These are phyloP conservation scores for Striga asiatica DNA, from an alignment of 257 asterid genomes.

Conservation along the genomic window DNA sequence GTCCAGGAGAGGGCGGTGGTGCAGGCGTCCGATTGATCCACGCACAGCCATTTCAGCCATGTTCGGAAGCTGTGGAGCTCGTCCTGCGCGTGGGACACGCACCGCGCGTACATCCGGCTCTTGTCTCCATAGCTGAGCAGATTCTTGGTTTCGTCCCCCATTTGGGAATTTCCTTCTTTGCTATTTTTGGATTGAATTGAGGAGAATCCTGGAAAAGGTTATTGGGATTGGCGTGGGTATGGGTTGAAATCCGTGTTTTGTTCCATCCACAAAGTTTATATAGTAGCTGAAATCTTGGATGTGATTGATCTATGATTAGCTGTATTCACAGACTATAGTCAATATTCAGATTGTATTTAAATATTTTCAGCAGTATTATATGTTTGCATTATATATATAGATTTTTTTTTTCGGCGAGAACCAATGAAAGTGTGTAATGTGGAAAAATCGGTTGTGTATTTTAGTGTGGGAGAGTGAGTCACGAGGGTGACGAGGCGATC, in stretches of 20 bases:
- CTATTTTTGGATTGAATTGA: background rate
- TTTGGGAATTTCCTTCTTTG: background rate
- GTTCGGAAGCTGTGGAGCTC: slow-evolving; percentile 64
- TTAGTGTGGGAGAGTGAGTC: background rate
- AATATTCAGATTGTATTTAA: too few relatives aligned
- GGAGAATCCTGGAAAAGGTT: too few relatives aligned
- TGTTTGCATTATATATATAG: background rate
- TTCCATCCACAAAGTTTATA: background rate
- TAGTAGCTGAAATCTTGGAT: background rate
- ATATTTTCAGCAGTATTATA: background rate
- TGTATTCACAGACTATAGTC: background rate
- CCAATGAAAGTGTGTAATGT: slow-evolving; percentile 16
- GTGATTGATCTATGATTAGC: background rate
- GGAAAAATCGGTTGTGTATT: background rate
- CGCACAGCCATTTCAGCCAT: slow-evolving; percentile 88
- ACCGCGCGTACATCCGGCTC: slow-evolving; percentile 26
- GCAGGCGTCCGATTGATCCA: slow-evolving; percentile 65
- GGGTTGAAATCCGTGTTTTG: slow-evolving; percentile 8
- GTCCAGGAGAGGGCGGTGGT: slow-evolving; percentile 61
- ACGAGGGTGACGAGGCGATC: background rate
- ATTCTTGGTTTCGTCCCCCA: too few relatives aligned
- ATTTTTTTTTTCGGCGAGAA: background rate
- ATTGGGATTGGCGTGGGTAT: slow-evolving; percentile 6
- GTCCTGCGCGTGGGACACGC: slow-evolving; percentile 57
- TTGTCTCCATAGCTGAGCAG: slow-evolving; percentile 6